Evolutionary conservation across 2,329 filamentous ascomycete species (phyloP).

Genomic region (Macrophomina pseudophaseolina): DNA sequence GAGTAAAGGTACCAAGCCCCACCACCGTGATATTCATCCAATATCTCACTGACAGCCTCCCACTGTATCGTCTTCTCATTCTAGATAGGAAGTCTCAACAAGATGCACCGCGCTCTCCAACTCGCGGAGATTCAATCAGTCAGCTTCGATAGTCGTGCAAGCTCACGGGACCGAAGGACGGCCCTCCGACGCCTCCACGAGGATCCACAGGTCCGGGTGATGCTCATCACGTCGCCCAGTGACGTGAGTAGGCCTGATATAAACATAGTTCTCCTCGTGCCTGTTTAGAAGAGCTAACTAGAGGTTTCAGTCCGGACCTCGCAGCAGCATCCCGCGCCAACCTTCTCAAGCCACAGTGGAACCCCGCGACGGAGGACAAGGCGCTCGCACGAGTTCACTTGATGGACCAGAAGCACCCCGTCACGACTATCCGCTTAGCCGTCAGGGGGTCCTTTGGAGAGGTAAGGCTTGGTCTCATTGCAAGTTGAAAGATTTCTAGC

Average conservation of each 20-base stretch:
- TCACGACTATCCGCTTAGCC: conserved; percentile 25
- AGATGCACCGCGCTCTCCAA: conserved; percentile 46
- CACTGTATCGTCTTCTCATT: conserved; percentile 58
- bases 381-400: conserved; percentile 27
- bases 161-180: no score
- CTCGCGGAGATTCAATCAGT: background rate
- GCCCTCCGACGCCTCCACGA: conserved; percentile 35
- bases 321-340: conserved; percentile 23
- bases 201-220: conserved; percentile 47
- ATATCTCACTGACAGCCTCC: background rate
- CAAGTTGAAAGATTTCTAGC: background rate
- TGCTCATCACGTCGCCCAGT: conserved; percentile 58
- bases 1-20: no score
- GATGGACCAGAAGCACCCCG: conserved; percentile 24
- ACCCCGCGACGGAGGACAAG: conserved; percentile 27
- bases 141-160: background rate
- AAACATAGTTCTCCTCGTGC: background rate
- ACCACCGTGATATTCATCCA: no score
- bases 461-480: background rate
- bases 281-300: background rate
- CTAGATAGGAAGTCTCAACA: conserved; percentile 57
- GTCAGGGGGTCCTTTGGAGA: conserved; percentile 26
- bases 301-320: conserved; percentile 10
- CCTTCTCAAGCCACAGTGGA: conserved; percentile 27
- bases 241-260: conserved; percentile 55